phyloP scores from a whole-genome alignment of 345 rosid species.

The Salix exigua region DNA sequence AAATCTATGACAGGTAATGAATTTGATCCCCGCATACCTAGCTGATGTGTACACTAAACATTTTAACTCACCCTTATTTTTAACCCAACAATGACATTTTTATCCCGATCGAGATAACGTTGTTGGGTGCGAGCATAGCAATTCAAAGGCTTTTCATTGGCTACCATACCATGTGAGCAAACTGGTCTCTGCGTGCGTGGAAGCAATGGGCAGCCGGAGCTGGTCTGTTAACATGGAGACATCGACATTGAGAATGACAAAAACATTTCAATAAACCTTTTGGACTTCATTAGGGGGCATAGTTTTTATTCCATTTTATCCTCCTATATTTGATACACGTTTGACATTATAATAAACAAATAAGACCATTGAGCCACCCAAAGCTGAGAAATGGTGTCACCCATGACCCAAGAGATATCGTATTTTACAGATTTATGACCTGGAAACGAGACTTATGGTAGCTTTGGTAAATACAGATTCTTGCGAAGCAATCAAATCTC shows the following conservation, averaged over 20 bases:
- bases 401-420: conserved; percentile 6
- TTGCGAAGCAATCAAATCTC: conserved; percentile 17
- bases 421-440: conserved; percentile 3
- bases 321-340: not conserved
- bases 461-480: conserved; percentile 21
- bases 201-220: not conserved
- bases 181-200: not conserved
- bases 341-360: not conserved
- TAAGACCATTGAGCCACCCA: not conserved
- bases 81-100: not conserved
- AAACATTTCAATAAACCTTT: not conserved
- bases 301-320: not conserved
- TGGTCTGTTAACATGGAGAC: conserved; percentile 5
- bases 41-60: not conserved
- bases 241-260: not conserved
- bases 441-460: conserved; percentile 13
- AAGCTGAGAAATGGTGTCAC: conserved; percentile 13
- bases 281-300: not conserved
- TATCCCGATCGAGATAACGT: not conserved
- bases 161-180: not conserved
- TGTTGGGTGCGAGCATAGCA: too few species aligned
- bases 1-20: too few species aligned
- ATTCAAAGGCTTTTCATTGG: not conserved
- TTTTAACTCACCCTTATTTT: not conserved
- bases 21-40: too few species aligned